Evolutionary conservation across 441 rosid species (phyloP).

Genomic region (Metrosideros polymorpha): DNA sequence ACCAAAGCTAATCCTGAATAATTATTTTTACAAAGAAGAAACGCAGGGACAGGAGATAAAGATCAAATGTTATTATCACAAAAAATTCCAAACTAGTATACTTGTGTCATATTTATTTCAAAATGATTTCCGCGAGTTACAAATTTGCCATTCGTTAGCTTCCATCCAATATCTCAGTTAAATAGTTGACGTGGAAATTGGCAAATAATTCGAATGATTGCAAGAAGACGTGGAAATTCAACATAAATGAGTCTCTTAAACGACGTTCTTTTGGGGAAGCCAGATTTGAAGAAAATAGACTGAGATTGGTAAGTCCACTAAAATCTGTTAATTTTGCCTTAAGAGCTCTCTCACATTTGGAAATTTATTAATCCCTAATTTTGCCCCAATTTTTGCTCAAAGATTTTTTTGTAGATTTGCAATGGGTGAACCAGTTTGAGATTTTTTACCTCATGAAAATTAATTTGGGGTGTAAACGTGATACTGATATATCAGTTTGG

Average conservation of each 20-base stretch:
- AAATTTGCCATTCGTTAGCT: fast-evolving
- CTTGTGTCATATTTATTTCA: neutral
- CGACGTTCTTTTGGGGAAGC: neutral
- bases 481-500: fast-evolving
- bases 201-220: neutral
- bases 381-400: neutral
- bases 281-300: neutral
- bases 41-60: neutral
- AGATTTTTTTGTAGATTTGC: neutral
- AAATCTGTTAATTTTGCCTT: neutral
- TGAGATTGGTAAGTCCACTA: neutral
- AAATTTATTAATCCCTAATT: neutral
- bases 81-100: neutral
- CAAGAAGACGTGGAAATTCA: neutral
- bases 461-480: neutral
- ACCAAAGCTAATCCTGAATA: neutral
- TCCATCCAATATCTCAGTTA: neutral
- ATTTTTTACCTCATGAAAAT: neutral
- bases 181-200: neutral
- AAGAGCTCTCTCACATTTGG: neutral
- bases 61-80: neutral
- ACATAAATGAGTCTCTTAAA: neutral
- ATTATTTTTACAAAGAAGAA: neutral
- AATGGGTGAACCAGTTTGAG: fast-evolving
- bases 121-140: fast-evolving